These are phyloP conservation scores for Ephemerocybe angulata DNA, from an alignment of 768 basidiomycete species.

Conservation along the genomic window DNA sequence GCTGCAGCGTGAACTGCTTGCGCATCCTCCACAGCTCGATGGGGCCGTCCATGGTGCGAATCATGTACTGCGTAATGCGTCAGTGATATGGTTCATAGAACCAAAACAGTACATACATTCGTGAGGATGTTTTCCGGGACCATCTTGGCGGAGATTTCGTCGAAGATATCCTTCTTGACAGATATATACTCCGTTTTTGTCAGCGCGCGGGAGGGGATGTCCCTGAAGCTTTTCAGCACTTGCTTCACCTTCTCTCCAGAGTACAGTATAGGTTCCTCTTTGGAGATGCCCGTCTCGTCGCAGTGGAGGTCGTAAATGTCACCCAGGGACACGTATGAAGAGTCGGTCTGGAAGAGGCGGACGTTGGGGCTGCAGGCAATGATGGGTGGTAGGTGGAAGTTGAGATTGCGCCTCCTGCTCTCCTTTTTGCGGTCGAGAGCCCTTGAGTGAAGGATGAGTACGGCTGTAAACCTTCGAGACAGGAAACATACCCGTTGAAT, in stretches of 20 bases:
- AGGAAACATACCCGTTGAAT: constrained; percentile 72
- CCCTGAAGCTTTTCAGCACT: constrained; percentile 59
- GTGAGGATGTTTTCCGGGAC: constrained; percentile 85
- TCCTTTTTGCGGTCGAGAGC: constrained; percentile 87
- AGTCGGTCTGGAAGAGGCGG: constrained; percentile 86
- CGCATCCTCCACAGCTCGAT: constrained; percentile 94
- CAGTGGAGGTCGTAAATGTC: constrained; percentile 95
- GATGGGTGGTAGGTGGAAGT: constrained; percentile 87
- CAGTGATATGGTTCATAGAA: no score
- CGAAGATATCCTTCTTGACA: constrained; percentile 79
- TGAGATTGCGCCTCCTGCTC: constrained; percentile 84
- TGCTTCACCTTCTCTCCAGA: constrained; percentile 82
- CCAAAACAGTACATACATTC: constrained; percentile 70
- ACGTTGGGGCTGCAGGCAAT: constrained; percentile 80
- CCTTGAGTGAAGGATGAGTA: constrained; percentile 35
- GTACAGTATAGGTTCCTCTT: constrained; percentile 85
- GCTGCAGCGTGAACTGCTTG: constrained; percentile 91
- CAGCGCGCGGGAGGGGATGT: constrained; percentile 45
- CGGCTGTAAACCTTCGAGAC: not conserved
- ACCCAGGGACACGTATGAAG: constrained; percentile 84
- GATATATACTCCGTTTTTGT: constrained; percentile 63
- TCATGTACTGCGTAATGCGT: constrained; percentile 75
- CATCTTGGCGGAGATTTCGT: constrained; percentile 84
- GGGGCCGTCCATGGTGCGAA: constrained; percentile 75
- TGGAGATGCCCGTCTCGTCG: constrained; percentile 63